A percentile compares a stretch with the other conserved stretches of the same genome.
Evolutionary conservation across 1,284 basidiomycete species (phyloP).

Genomic region (Puccinia polysora): DNA sequence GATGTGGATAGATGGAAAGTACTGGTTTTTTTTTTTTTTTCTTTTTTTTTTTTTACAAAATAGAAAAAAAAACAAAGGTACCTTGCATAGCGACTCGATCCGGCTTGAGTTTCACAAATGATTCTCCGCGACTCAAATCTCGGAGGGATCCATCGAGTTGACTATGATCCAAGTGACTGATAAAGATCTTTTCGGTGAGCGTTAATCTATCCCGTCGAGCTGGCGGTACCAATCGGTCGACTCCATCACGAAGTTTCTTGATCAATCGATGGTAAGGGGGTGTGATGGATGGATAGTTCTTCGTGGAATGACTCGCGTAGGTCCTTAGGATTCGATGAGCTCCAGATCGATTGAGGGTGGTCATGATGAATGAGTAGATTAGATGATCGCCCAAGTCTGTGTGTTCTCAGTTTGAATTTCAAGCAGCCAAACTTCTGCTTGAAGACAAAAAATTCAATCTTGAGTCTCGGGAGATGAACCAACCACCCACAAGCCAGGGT

Average conservation of each 20-base stretch:
- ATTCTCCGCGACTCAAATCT: conserved; percentile 61
- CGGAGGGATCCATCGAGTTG: conserved; percentile 60
- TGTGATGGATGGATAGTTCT: conserved; percentile 38
- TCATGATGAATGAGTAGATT: no score
- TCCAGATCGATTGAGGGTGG: conserved; percentile 4
- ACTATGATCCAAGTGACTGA: conserved; percentile 71
- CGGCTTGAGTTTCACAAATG: conserved; percentile 82
- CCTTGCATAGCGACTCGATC: conserved; percentile 94
- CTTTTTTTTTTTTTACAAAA: not conserved
- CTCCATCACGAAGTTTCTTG: conserved; percentile 64
- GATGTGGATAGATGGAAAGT: not conserved
- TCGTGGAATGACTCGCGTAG: conserved; percentile 21
- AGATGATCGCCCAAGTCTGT: no score
- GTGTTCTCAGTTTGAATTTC: no score
- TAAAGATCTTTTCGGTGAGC: conserved; percentile 95
- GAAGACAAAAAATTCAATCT: no score
- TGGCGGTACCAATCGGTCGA: conserved; percentile 64
- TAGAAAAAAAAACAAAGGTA: conserved; percentile 46
- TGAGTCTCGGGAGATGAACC: no score
- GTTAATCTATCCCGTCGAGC: conserved; percentile 64
- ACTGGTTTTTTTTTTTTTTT: not conserved
- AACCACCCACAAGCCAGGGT: no score
- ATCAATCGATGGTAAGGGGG: conserved; percentile 80
- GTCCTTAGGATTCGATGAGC: not conserved
- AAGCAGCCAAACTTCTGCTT: no score